Percentiles rank a stretch among this genome's conserved stretches.
These are phyloP conservation scores for Pythium aquatile DNA, from an alignment of 352 stramenopile genomes.

Conservation along the genomic window DNA sequence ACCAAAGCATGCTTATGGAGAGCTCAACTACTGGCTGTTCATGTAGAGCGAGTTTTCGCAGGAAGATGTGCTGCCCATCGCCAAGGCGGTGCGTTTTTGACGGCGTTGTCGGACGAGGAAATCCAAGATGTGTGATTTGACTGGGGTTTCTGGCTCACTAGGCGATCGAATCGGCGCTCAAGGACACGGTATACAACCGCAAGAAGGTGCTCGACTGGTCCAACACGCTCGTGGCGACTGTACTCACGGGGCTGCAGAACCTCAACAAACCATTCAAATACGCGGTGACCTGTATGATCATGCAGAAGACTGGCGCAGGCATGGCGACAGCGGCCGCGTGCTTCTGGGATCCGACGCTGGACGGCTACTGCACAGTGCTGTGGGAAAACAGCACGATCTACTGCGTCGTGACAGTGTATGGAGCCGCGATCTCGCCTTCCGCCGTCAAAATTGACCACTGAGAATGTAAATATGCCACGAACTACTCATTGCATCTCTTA, in stretches of 20 bases:
- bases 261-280: slow-evolving; percentile 89
- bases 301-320: slow-evolving; percentile 80
- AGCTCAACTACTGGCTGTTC: not conserved
- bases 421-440: slow-evolving; percentile 74
- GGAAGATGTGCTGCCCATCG: slow-evolving; percentile 72
- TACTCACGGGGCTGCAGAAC: slow-evolving; percentile 79
- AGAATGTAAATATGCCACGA: slow-evolving; percentile 9
- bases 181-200: slow-evolving; percentile 83
- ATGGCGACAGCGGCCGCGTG: slow-evolving; percentile 70
- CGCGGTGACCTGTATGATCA: slow-evolving; percentile 81
- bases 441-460: slow-evolving; percentile 70
- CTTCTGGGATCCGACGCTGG: slow-evolving; percentile 74
- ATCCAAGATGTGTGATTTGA: not conserved
- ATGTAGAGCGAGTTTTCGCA: slow-evolving; percentile 74
- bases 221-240: slow-evolving; percentile 75
- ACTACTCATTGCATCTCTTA: not conserved
- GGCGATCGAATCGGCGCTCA: slow-evolving; percentile 74
- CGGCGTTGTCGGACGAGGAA: no score
- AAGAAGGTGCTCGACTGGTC: slow-evolving; percentile 88
- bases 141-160: slow-evolving; percentile 13
- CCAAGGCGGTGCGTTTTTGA: slow-evolving; percentile 45
- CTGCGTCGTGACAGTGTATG: slow-evolving; percentile 83
- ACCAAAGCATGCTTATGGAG: no score
- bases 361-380: slow-evolving; percentile 80
- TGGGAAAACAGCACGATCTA: slow-evolving; percentile 88